Evolutionary conservation across 805 yeast species (phyloP).

Genomic region (Candida nemodendra): DNA sequence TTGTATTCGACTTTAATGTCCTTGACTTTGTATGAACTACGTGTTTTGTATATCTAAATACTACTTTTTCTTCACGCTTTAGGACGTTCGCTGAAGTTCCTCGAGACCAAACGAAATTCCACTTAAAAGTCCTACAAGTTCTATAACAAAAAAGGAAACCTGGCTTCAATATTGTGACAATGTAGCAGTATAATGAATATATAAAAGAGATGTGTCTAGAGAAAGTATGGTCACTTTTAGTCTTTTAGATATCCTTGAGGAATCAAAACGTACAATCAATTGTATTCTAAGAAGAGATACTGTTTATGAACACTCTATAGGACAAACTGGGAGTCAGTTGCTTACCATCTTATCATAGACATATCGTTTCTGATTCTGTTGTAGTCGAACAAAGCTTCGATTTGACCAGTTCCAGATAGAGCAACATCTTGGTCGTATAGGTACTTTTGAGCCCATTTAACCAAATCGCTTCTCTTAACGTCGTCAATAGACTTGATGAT

Average conservation of each 20-base stretch:
- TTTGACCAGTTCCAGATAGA: slow-evolving; percentile 80
- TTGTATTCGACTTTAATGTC: no score
- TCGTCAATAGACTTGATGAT: slow-evolving; percentile 61
- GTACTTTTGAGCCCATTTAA: slow-evolving; percentile 70
- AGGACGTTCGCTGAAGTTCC: no score
- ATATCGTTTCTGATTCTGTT: slow-evolving; percentile 84
- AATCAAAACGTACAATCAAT: slow-evolving; percentile 5
- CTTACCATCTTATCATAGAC: slow-evolving; percentile 85
- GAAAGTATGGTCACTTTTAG: neutral
- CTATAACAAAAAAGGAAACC: no score
- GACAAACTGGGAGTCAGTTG: no score
- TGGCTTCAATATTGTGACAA: neutral
- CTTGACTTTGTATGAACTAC: no score
- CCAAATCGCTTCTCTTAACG: slow-evolving; percentile 56
- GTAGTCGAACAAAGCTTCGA: slow-evolving; percentile 82
- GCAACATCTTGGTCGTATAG: slow-evolving; percentile 87
- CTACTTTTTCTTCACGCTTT: no score
- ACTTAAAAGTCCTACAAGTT: no score
- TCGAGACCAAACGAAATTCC: no score
- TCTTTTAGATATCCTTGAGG: no score
- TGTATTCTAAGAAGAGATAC: slow-evolving; percentile 7
- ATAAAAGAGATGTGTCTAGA: neutral
- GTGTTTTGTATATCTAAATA: no score
- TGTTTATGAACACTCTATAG: slow-evolving; percentile 5
- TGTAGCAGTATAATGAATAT: neutral